Base-by-base conservation (phyloP, 2,329 filamentous ascomycete genomes). In the Arachnomyces sp. region DNA sequence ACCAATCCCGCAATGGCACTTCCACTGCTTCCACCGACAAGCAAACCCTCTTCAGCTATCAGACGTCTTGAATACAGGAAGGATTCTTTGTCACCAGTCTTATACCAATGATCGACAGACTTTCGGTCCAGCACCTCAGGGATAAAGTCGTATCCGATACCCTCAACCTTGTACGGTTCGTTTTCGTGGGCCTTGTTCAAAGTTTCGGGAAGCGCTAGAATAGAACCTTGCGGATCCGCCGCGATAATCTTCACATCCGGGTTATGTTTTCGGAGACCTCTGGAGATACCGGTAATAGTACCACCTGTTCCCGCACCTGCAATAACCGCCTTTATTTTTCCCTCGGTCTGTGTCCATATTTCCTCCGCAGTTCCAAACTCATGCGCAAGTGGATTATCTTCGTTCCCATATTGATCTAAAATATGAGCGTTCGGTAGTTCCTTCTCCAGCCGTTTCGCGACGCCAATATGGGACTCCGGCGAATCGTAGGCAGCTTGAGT, bases 61-160 rank as follows among this genome's bases (percentile, higher is more conserved):
- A 98, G 69, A 32, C 89, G 75, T 38, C 93, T 77, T n/a, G 92
- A 86, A 57, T 86, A 89, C 60, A 80, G 74, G 68, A 98, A 98
- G 2, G 89, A 89, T 60, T 95, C 85, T 45, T 78, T 77, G 59
- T 98, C 92, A 46, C 90, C 86, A 3, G 92, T 98, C 78, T 98
- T 98, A 72, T 95, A 96, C 92, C 92, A 98, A 59, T 83, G 84
- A 63, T 95, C 86, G 21, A 98, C 85, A 4, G 77, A 62, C 18
- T 80, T 66, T 56, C 83, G 86, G 50, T 92, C 81, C 40, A 98
- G 72, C 4, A 98, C 93, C 16, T 96, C 86, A 5, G 93, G 92
- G 44, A 98, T 84, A 62, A 98, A 98, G 63, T 98, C 92, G 62
- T 98, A 98, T 14, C 92, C 92, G 55, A 98, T 98, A 32, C 92